Percentiles rank a stretch among this genome's conserved stretches.
phyloP scores from a whole-genome alignment of 805 yeast genomes.

The Nakazawaea pomicola region DNA sequence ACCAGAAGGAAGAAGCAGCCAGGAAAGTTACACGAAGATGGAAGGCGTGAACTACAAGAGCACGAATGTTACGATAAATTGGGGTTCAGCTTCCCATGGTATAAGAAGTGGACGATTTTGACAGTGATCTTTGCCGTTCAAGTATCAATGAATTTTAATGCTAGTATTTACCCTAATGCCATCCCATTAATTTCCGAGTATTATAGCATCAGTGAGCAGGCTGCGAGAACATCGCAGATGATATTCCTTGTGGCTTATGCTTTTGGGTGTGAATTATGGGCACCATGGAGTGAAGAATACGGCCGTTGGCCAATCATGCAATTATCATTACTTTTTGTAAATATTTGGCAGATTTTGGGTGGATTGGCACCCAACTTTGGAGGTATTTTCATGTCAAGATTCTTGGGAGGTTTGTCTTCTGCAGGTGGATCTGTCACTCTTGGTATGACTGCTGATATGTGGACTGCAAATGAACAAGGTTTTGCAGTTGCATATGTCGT shows the following conservation, averaged over 20 bases:
- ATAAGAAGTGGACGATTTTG: constrained; percentile 32
- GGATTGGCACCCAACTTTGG: constrained; percentile 28
- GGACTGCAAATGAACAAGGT: constrained; percentile 29
- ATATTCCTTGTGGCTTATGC: constrained; percentile 28
- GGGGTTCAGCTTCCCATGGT: constrained; percentile 28
- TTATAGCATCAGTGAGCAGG: constrained; percentile 20
- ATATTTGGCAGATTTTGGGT: constrained; percentile 29
- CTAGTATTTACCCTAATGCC: constrained; percentile 24
- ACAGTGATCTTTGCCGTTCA: constrained; percentile 33
- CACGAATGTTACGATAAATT: constrained; percentile 31
- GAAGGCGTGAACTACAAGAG: constrained; percentile 17
- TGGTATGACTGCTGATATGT: constrained; percentile 31
- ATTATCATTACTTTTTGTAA: constrained; percentile 24
- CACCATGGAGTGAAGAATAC: constrained; percentile 32
- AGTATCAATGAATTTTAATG: constrained; percentile 36
- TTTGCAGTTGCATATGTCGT: constrained; percentile 30
- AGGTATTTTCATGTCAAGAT: constrained; percentile 22
- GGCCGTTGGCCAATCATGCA: constrained; percentile 32
- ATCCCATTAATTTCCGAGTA: constrained; percentile 22
- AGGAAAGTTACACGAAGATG: constrained; percentile 4
- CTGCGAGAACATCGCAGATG: constrained; percentile 26
- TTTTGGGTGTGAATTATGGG: constrained; percentile 31
- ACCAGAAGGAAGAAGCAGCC: background rate
- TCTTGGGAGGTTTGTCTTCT: constrained; percentile 27
- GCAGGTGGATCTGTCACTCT: constrained; percentile 32